Evolutionary conservation across 345 rosid genomes (phyloP).

Genomic region (Conringia planisiliqua): DNA sequence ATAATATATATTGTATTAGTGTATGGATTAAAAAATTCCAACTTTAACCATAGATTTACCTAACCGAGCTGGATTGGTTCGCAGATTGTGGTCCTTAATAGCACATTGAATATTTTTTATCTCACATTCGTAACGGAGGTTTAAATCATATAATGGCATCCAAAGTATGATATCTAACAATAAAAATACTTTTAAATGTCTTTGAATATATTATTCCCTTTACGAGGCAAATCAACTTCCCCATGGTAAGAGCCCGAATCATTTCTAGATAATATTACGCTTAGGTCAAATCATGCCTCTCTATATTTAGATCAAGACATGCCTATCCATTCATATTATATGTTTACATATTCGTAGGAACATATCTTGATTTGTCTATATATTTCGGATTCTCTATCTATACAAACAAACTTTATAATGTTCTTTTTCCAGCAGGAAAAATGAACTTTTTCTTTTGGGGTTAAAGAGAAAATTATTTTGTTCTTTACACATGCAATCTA

Average conservation of each 20-base stretch:
- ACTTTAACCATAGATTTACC: background rate
- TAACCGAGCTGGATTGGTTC: slow-evolving; percentile 1
- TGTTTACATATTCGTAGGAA: slow-evolving; percentile 10
- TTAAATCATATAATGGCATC: background rate
- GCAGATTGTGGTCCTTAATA: background rate
- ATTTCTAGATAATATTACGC: slow-evolving; percentile 13
- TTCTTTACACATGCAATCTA: slow-evolving; percentile 16
- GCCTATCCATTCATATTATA: slow-evolving; percentile 11
- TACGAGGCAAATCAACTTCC: slow-evolving; percentile 8
- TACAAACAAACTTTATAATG: background rate
- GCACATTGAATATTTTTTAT: background rate
- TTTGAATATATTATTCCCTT: background rate
- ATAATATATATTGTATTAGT: background rate
- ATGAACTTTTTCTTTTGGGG: background rate
- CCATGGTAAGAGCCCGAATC: slow-evolving; percentile 1
- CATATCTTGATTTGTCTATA: background rate
- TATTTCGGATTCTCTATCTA: background rate
- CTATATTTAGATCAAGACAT: slow-evolving; percentile 5
- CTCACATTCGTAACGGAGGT: background rate
- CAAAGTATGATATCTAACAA: background rate
- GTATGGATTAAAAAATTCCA: background rate
- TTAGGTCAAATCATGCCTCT: slow-evolving; percentile 28
- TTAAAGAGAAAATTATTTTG: background rate
- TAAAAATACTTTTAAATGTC: background rate
- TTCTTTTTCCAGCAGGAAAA: background rate